Percentiles rank a stretch among this genome's conserved stretches.
phyloP scores from a whole-genome alignment of 176 grass and related monocot species.

The Canna indica region DNA sequence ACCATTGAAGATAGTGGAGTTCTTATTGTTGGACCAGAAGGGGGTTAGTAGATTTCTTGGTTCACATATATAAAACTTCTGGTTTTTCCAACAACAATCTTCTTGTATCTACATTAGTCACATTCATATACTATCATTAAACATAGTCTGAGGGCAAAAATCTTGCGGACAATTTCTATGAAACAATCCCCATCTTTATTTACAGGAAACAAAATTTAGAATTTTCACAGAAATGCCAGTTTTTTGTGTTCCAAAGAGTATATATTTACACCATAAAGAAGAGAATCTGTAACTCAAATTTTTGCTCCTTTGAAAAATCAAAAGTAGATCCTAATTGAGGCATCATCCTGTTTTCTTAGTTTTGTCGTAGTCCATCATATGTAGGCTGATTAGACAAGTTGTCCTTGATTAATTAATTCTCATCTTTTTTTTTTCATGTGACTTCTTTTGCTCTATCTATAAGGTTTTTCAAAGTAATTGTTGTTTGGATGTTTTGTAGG shows the following conservation, averaged over 20 bases:
- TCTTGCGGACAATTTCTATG: not conserved
- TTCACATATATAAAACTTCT: not conserved
- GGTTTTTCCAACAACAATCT: not conserved
- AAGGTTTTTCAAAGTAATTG: too few species aligned
- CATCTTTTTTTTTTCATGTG: not conserved
- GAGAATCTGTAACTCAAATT: not conserved
- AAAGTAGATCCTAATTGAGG: not conserved
- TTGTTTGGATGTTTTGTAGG: not conserved
- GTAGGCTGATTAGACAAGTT: too few species aligned
- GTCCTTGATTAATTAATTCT: not conserved
- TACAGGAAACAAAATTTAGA: not conserved
- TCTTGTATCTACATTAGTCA: too few species aligned
- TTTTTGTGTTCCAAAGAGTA: not conserved
- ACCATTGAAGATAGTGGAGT: constrained; percentile 43
- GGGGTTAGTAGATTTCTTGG: constrained; percentile 27
- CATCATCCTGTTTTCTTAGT: not conserved
- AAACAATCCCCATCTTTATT: not conserved
- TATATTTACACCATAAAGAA: not conserved
- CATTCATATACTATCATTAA: too few species aligned
- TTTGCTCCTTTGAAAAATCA: not conserved
- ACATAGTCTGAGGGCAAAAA: not conserved
- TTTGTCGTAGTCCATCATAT: not conserved
- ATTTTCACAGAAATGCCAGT: not conserved
- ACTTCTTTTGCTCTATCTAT: not conserved
- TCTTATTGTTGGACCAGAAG: constrained; percentile 87